Evolutionary conservation across 768 basidiomycete genomes (phyloP).

Genomic region (Leccinum arenicola): DNA sequence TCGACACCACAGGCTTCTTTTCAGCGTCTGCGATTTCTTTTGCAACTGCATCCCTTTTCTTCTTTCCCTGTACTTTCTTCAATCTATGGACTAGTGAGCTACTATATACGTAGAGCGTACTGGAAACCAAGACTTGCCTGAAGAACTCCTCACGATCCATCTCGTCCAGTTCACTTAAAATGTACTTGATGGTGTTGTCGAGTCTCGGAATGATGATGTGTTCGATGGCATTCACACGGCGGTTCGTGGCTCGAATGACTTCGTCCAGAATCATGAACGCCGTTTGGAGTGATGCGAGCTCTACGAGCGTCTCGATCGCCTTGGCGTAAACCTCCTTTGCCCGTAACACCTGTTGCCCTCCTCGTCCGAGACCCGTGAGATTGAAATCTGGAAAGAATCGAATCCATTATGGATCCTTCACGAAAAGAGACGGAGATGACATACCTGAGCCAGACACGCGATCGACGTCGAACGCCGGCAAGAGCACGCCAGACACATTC

Average conservation of each 20-base stretch:
- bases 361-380: constrained; percentile 92
- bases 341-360: constrained; percentile 92
- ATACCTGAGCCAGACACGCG: constrained; percentile 80
- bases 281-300: constrained; percentile 94
- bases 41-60: constrained; percentile 71
- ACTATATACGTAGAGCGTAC: neutral
- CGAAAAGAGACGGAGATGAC: constrained; percentile 2
- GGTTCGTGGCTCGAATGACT: constrained; percentile 98
- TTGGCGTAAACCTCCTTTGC: constrained; percentile 98
- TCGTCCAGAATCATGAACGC: constrained; percentile 99
- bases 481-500: constrained; percentile 95
- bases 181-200: constrained; percentile 98
- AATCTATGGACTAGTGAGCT: constrained; percentile 47
- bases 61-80: constrained; percentile 97
- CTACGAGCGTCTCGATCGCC: constrained; percentile 94
- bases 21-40: constrained; percentile 4
- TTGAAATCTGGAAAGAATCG: constrained; percentile 73
- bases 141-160: constrained; percentile 98
- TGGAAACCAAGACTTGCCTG: constrained; percentile 46
- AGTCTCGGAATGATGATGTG: constrained; percentile 93
- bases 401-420: no score
- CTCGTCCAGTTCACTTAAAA: constrained; percentile 95
- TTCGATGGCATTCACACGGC: constrained; percentile 97
- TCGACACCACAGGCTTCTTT: constrained; percentile 5
- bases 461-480: constrained; percentile 94